A percentile compares a stretch with the other conserved stretches of the same genome.
These are phyloP conservation scores for Lepraria neglecta DNA, from an alignment of 495 filamentous ascomycete genomes.

Conservation along the genomic window DNA sequence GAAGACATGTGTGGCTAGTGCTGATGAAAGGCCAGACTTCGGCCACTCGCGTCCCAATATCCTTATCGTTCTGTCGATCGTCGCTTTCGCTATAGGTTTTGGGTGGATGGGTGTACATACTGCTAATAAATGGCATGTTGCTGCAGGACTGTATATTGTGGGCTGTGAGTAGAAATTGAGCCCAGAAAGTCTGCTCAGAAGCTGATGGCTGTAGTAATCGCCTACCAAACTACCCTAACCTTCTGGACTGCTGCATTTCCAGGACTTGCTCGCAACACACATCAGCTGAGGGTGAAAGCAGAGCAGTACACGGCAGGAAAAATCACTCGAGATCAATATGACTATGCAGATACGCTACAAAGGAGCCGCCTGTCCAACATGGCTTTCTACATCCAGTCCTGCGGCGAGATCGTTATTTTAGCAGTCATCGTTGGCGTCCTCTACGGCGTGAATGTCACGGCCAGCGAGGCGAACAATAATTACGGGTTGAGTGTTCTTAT, in stretches of 20 bases:
- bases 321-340: slow-evolving; percentile 54
- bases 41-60: slow-evolving; percentile 58
- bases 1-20: not conserved
- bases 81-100: slow-evolving; percentile 57
- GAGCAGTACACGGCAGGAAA: slow-evolving; percentile 45
- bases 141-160: slow-evolving; percentile 54
- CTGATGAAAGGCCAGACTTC: slow-evolving; percentile 42
- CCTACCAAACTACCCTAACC: slow-evolving; percentile 59
- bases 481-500: slow-evolving; percentile 60
- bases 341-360: slow-evolving; percentile 56
- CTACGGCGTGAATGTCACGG: slow-evolving; percentile 54
- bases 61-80: slow-evolving; percentile 50
- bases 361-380: slow-evolving; percentile 54
- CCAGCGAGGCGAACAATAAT: slow-evolving; percentile 53
- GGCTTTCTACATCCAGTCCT: slow-evolving; percentile 56
- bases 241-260: slow-evolving; percentile 66
- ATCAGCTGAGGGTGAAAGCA: slow-evolving; percentile 47
- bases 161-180: slow-evolving; percentile 31
- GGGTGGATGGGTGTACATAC: slow-evolving; percentile 58
- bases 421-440: slow-evolving; percentile 58
- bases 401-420: slow-evolving; percentile 55
- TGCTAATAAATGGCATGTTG: slow-evolving; percentile 49
- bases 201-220: slow-evolving; percentile 40
- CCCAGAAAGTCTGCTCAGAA: not conserved
- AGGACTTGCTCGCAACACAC: slow-evolving; percentile 52